Conservation (phyloP, 176 grass and related monocot genomes). For the Rhynchospora pubera region DNA sequence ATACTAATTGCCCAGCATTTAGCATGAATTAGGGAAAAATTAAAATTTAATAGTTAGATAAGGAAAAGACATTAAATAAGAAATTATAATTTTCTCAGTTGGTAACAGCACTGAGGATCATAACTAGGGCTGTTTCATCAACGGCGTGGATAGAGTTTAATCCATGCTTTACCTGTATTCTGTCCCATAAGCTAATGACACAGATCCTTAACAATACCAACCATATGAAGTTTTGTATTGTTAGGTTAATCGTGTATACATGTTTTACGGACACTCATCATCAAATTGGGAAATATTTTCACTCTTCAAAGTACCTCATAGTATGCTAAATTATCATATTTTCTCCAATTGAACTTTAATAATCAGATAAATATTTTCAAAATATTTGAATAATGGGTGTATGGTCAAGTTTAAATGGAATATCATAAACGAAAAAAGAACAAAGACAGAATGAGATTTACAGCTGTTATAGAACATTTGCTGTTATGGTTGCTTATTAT, state of each 20-base stretch:
- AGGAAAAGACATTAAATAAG: neutral
- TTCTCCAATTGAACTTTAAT: neutral
- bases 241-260: neutral
- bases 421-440: neutral
- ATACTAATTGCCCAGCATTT: neutral
- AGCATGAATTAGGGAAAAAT: neutral
- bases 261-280: neutral
- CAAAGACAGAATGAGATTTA: neutral
- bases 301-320: neutral
- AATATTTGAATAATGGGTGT: neutral
- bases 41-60: neutral
- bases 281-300: neutral
- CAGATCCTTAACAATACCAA: neutral
- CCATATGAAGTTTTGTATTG: neutral
- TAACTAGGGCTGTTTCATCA: too few relatives aligned
- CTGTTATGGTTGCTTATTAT: neutral
- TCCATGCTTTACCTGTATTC: neutral
- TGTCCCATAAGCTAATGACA: neutral
- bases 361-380: conserved; percentile 2
- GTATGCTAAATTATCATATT: neutral
- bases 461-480: neutral
- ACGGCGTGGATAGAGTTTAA: too few relatives aligned
- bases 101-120: neutral
- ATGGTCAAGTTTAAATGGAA: neutral
- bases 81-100: neutral